Evolutionary conservation across 352 stramenopile species (phyloP), one percentile per base, ranked within the genome.

Genomic region (Chrysophaeum taylorii): DNA sequence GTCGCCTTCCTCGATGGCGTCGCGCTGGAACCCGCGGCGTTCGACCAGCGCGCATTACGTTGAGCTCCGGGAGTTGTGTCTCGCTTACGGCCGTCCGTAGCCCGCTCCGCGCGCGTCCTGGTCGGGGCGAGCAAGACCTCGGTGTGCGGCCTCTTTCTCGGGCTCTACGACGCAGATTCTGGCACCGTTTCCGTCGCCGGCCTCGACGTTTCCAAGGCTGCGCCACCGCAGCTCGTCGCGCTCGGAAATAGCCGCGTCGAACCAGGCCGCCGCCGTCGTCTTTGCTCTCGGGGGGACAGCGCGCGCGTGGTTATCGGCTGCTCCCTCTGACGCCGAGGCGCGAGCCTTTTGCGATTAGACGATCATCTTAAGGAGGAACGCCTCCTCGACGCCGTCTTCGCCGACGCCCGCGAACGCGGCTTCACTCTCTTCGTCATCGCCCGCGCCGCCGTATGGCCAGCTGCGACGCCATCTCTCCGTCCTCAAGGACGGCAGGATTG

Each of bases 291-390:
- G 43, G 85, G 85, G n/a, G 82, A 91, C 68, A 71, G 79, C 31
- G 81, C 79, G 21, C 63, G 85, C 48, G 82, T 91, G 37, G 80
- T 81, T 50, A 60, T 90, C 25, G 84, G 83, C 42, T 63, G 84
- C 18, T 79, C 83, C 21, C 41, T 90, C 4, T 89, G 88, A 69
- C 69, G 84, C 25, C 69, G 84, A 9, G n/a, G 9, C 33, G 52
- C 69, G 21, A 81, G 78, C 35, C 73, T 88, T 31, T 82, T 83
- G 43, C 48, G 89, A 15, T 52, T 90, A 2, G 84, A 90, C 63
- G 84, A 63, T 31, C 27, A 7, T 12, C 14, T 4, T 2, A n/a
- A 7, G 27, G 52, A 63, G 52, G 52, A 25, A 7, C 9, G 12
- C 7, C 27, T n/a, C 5, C 52, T 63, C 29, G 29, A 63, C 25